phyloP scores from a whole-genome alignment of 345 rosid species.

The Aquilaria sinensis region DNA sequence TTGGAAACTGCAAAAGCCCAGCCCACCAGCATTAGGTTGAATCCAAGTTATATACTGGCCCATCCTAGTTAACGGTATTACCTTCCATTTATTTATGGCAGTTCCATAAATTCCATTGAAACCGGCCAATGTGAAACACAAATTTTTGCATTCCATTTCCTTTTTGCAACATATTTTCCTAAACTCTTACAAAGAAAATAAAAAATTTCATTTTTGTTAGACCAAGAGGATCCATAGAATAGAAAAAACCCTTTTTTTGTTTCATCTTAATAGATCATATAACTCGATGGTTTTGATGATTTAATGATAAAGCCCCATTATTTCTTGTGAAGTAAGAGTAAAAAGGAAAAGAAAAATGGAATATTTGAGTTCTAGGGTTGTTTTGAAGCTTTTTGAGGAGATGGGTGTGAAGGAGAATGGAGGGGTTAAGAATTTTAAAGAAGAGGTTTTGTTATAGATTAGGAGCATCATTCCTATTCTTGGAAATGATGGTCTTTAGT shows the following conservation, averaged over 20 bases:
- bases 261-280: neutral
- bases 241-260: no score
- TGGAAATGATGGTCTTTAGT: constrained; percentile 63
- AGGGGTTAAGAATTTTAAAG: constrained; percentile 15
- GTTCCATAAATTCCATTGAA: no score
- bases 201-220: neutral
- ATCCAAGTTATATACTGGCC: no score
- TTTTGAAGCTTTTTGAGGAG: constrained; percentile 49
- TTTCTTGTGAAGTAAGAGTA: neutral
- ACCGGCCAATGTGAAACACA: no score
- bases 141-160: neutral
- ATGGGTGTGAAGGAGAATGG: constrained; percentile 34
- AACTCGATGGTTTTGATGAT: constrained; percentile 8
- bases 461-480: constrained; percentile 74
- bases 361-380: constrained; percentile 44
- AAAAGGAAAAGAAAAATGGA: constrained; percentile 45
- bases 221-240: constrained; percentile 12
- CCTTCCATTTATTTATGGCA: no score
- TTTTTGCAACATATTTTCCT: neutral
- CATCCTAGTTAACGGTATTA: no score
- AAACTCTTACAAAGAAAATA: neutral
- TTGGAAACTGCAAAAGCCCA: no score
- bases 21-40: no score
- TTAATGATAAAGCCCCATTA: constrained; percentile 7
- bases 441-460: constrained; percentile 58